phyloP scores from a whole-genome alignment of 2,329 filamentous ascomycete species.

The Paramyrothecium roridum region DNA sequence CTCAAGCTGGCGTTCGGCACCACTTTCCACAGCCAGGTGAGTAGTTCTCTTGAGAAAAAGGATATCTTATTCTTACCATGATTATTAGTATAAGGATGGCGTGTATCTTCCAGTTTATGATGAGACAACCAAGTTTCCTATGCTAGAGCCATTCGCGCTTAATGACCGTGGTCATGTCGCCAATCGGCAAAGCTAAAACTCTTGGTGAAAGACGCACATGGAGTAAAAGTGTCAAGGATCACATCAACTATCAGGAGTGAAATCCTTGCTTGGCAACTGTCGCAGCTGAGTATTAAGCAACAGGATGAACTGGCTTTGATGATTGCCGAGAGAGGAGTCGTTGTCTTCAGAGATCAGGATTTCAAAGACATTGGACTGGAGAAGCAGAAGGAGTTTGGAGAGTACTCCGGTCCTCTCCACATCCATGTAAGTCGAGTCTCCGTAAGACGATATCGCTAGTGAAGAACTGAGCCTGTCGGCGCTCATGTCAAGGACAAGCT shows the following conservation, averaged over 20 bases:
- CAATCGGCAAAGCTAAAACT: constrained; percentile 25
- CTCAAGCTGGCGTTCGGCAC: neutral
- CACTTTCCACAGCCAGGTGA: neutral
- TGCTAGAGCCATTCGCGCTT: constrained; percentile 25
- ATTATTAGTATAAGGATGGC: constrained; percentile 24
- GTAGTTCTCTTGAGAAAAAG: neutral
- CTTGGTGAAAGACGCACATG: constrained; percentile 10
- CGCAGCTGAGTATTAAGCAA: constrained; percentile 31
- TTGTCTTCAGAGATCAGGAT: constrained; percentile 31
- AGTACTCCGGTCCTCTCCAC: constrained; percentile 35
- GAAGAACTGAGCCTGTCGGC: constrained; percentile 30
- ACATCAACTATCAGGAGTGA: constrained; percentile 33
- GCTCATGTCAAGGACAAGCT: constrained; percentile 38
- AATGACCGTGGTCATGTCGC: constrained; percentile 25
- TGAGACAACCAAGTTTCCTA: constrained; percentile 15
- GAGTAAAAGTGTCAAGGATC: constrained; percentile 10
- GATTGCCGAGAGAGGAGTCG: constrained; percentile 36
- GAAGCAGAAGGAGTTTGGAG: constrained; percentile 33
- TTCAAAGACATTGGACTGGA: constrained; percentile 32
- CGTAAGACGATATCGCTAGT: neutral
- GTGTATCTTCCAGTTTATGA: constrained; percentile 31
- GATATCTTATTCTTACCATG: neutral
- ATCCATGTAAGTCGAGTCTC: constrained; percentile 26
- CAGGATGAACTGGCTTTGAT: constrained; percentile 38
- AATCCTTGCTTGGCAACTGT: constrained; percentile 35